Percentiles rank a stretch among this genome's conserved stretches.
phyloP scores from a whole-genome alignment of 176 grass and related monocot genomes.

The Oryza punctata region DNA sequence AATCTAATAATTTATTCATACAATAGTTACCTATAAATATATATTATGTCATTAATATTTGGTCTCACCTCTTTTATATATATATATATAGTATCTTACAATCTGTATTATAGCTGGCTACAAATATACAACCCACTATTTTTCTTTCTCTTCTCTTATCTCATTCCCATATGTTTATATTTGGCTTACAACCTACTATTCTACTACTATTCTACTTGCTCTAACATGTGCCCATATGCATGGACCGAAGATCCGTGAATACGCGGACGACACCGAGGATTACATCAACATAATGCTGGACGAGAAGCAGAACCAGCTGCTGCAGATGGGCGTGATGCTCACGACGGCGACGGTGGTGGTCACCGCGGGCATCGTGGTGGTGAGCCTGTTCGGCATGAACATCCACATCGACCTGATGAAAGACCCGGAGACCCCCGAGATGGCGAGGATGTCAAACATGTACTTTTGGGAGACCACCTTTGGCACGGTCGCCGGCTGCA shows the following conservation, averaged over 20 bases:
- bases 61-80: too few species aligned
- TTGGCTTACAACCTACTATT: too few species aligned
- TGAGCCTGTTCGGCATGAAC: slow-evolving; percentile 87
- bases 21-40: too few species aligned
- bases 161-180: too few species aligned
- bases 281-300: slow-evolving; percentile 94
- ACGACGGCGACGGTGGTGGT: slow-evolving; percentile 66
- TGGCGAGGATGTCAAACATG: slow-evolving; percentile 44
- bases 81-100: too few species aligned
- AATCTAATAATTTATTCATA: too few species aligned
- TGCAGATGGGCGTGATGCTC: slow-evolving; percentile 89
- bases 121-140: too few species aligned
- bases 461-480: slow-evolving; percentile 78
- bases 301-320: slow-evolving; percentile 82
- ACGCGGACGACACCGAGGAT: slow-evolving; percentile 77
- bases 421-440: slow-evolving; percentile 41
- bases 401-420: slow-evolving; percentile 61
- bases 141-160: too few species aligned
- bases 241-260: slow-evolving; percentile 65
- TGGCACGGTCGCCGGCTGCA: slow-evolving; percentile 66
- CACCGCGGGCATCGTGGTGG: slow-evolving; percentile 69
- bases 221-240: slow-evolving; percentile 22
- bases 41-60: too few species aligned
- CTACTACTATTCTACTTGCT: too few species aligned
- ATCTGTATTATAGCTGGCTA: too few species aligned